Base-by-base conservation (phyloP, 2,329 filamentous ascomycete genomes). In the Aspergillus jensenii region DNA sequence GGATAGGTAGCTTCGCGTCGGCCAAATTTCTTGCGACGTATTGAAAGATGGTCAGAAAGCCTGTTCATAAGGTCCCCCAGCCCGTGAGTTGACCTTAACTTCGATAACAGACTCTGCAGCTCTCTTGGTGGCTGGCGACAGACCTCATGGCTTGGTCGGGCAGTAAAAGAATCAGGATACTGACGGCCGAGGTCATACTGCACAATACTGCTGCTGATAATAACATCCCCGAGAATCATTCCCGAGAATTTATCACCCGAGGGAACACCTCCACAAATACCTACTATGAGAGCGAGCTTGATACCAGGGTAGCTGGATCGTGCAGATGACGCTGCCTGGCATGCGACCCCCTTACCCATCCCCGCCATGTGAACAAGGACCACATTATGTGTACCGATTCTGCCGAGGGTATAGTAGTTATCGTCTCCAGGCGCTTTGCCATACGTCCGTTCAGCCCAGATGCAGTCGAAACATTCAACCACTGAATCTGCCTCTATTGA, bases 121-220 rank as follows among this genome's bases (percentile, higher is more conserved):
- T 17, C 17, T 17, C 17, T 17, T 17, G 17, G 17, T 17, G 17
- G 17, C 17, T 17, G 17, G 17, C 17, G 17, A 17, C 17, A 17
- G 4, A 40, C 14, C 35, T 23, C 14, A 8, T 6, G 6, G 6
- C 5, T 4, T 7, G 48, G 33, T 21, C 35, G 33, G 4, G 17
- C 17, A 9, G 59, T 14, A 39, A 74, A 70, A 6, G 41, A 52
- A 9, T 39, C 52, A 2, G 52, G 52, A 23, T 15, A 37, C 9
- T 25, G 5, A 3, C 41, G 8, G 41, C 52, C 52, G 3, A 54
- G 17, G 12, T 54, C 52, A 39, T 54, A 39, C 14, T 54, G 52
- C 11, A 54, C 14, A n/a, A 54, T 47, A 3, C 23, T 7, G 6
- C 31, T 21, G 14, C 52, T 54, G 17, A 54, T 27, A 2, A 54